These are phyloP conservation scores for Porodaedalea pini DNA, from an alignment of 1,284 basidiomycete genomes.

Conservation along the genomic window DNA sequence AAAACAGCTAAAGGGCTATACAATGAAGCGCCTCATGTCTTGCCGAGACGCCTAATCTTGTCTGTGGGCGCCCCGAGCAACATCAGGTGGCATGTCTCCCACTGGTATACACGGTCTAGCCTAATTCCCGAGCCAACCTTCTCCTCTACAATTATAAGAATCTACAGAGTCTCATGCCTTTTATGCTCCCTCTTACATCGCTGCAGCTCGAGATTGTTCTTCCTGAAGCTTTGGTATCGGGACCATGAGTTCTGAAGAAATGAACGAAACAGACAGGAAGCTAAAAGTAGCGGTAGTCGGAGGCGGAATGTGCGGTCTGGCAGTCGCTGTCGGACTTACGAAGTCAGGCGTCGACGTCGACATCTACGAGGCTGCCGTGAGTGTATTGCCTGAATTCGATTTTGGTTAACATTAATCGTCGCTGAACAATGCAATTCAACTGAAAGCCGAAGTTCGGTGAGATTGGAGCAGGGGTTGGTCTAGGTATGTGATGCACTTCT, in stretches of 20 bases:
- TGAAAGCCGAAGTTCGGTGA: conserved; percentile 43
- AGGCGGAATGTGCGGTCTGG: conserved; percentile 50
- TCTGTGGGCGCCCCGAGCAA: too few species aligned
- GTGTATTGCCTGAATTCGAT: background rate
- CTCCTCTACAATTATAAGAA: too few species aligned
- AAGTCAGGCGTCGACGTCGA: conserved; percentile 43
- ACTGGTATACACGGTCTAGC: too few species aligned
- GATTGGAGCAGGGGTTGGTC: conserved; percentile 50
- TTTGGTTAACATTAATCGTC: conserved; percentile 10
- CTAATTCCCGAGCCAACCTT: too few species aligned
- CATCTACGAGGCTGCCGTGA: conserved; percentile 50
- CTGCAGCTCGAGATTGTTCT: background rate
- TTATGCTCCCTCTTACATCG: background rate
- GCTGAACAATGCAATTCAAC: background rate
- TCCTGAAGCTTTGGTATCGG: background rate
- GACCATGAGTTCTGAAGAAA: background rate
- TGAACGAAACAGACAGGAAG: conserved; percentile 30
- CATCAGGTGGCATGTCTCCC: too few species aligned
- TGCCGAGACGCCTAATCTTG: too few species aligned
- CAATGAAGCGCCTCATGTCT: too few species aligned
- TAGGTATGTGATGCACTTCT: conserved; percentile 37
- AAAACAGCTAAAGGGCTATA: too few species aligned
- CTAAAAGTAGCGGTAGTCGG: conserved; percentile 50
- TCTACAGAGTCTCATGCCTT: background rate
- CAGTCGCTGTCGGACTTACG: conserved; percentile 43